Base-by-base conservation (phyloP, 345 rosid species). In the Bruguiera gymnorhiza region DNA sequence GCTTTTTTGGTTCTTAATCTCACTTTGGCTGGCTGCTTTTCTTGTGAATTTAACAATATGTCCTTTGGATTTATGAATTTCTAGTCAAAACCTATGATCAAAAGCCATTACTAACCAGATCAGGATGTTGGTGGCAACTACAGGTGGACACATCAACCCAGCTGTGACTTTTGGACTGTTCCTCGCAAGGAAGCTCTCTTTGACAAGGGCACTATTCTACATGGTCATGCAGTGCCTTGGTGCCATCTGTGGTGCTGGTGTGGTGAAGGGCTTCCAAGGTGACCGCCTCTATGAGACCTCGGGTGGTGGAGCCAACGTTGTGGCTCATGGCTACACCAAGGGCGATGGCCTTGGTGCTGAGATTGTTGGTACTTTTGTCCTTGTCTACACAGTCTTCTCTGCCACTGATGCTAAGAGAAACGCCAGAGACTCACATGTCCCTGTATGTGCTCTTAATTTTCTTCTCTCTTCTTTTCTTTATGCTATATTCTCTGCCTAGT, bases 171-270 rank as follows among this genome's bases (percentile, higher is more conserved):
- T 74, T 62, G 77, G 77, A 7, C 59, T 74, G 55, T 74, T 74
- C 46, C 21, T 74, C 56, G 77, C 77, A 7, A 62, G 77, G 63
- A 74, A 74, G 64, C 68, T 74, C 23, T 74, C 77, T 13, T 46
- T 74, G 72, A 74, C 72, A 29, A 74, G 77, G 68, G 72, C 77
- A 36, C 9, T 74, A 46, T 74, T 68, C 57, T 74, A 74, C 63
- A 74, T 74, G 4, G 43, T 74, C 7, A 74, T 74, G 77, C 77
- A 74, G 50, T 74, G 77, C 66, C 77, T 74, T 32, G 77, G 77
- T 62, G 77, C 77, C 9, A 74, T 74, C 37, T 74, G 77, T 43
- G 77, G 77, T 61, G 77, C 77, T 74, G 77, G 77, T 43, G 72
- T 74, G 13, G 77, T 74, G 27, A 74, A 74, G 32, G 77, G 77